Base-by-base conservation (phyloP, 495 filamentous ascomycete genomes). In the Podospora bellae-mahoneyi region DNA sequence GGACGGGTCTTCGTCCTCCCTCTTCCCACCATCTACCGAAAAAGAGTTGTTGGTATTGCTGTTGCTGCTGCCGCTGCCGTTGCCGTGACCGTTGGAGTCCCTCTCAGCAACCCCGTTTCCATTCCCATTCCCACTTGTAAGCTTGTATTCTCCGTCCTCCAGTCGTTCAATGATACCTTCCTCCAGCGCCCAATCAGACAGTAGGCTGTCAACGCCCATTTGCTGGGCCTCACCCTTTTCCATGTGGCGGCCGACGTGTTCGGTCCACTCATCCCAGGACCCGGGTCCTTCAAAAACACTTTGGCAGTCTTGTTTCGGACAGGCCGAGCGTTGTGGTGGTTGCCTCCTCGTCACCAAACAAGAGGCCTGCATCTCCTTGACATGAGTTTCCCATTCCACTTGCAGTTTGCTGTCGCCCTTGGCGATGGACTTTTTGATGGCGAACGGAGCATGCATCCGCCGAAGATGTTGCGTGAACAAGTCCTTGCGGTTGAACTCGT, bases 381-480 rank as follows among this genome's bases (percentile, higher is more conserved):
- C 83, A 32, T 85, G 84, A 0, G 70, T 74, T 62, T 87, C 85
- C 85, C 85, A 87, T 57, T 86, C 85, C 5, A 75, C 64, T 66
- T 85, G 81, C 27, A 85, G 66, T 61, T 85, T 86, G 66, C 83
- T 83, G 61, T 88, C 80, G 5, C 76, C 79, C 65, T 84, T 83
- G 19, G 81, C 78, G 6, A 80, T 74, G 55, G 82, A 75, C 68
- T 82, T 83, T 67, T 84, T 79, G 68, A 84, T 81, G 1, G 77
- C 75, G 65, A 81, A 82, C 5, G 82, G 89, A 0, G 84, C 82
- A 73, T 98, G 94, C 94, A 97, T 97, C 59, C 94, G 91, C n/a
- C 93, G 89, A 10, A 96, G 83, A 73, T 98, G 94, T 72, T 97
- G 93, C 0, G 90, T 94, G 78, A 97, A 98, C 55, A 98, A 88